Evolutionary conservation across 257 asterid species (phyloP), one percentile per base, ranked within the genome.

Genomic region (Schizonepeta tenuifolia): DNA sequence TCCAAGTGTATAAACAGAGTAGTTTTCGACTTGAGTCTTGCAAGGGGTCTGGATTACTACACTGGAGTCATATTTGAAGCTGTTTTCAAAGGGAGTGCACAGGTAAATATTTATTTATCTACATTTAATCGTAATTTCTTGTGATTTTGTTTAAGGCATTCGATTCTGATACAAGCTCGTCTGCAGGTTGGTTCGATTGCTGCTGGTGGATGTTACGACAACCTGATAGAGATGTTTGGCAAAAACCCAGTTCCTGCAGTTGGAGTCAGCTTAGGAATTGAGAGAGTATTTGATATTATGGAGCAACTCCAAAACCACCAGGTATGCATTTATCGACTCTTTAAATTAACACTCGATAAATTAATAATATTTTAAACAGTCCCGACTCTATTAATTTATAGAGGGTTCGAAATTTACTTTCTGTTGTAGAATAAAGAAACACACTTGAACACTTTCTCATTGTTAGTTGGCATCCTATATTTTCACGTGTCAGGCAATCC

Each of bases 21-120:
- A 56, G 87, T 88, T 73, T 92, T 95, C 69, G 99, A 92, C 85
- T 80, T 95, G 86, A 95, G 99, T 76, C 99, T 95, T 72, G 99
- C 99, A 70, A 88, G 99, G 81, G 98, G n/a, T n/a, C n/a, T n/a
- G n/a, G n/a, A n/a, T 83, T 94, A 94, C 84, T 94, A 94, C 72
- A 95, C 99, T 38, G 99, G 99, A 70, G 96, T 95, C 71, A 87
- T 95, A 82, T 95, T 87, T 54, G 99, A 95, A 85, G 89, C 95
- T 71, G 96, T 85, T 75, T 90, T 90, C 66, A 95, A 86, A 79
- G 99, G 99, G 69, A 81, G 86, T 35, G 78, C 95, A 9, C 97
- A 92, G 96, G 99, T 93, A 81, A 14, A 57, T 40, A 15, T 44
- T 18, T 6, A 13, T 11, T 21, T 65, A n/a, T 55, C 36, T 22